Base-by-base conservation (phyloP, 1,284 basidiomycete genomes). In the Ceratobasidium sp. region DNA sequence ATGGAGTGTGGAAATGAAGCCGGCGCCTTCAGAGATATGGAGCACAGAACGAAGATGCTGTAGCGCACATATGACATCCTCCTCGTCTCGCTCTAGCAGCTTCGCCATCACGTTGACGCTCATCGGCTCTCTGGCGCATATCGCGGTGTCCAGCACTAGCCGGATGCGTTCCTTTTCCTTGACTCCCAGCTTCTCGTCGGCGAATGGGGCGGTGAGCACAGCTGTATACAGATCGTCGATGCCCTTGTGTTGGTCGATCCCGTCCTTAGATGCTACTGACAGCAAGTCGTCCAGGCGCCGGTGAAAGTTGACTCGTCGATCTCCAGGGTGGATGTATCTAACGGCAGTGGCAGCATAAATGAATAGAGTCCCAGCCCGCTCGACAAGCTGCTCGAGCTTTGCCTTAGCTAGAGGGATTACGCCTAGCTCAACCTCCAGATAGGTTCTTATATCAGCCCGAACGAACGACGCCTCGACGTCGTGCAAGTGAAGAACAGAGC, bases 311-410 rank as follows among this genome's bases (percentile, higher is more conserved):
- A 54, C 11, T 28, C 13, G 16, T 28, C 30, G 14, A 8, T 8
- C 18, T 18, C n/a, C n/a, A n/a, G n/a, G n/a, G n/a, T n/a, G n/a
- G 46, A 64, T 44, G 38, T 64, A 64, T 21, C 46, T 46, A 7
- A 50, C 62, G 4, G 28, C 47, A 30, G 62, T 64, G 13, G 49
- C 62, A 7, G 47, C 62, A 30, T 23, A 64, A 4, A 64, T 64
- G 47, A 52, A 64, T 30, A 35, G 49, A 21, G 9, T 32, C 14
- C 62, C 62, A 1, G 62, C 50, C 4, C 13, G 62, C 16, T 38
- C 32, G 0, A 26, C 26, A 1, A 64, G 62, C 18, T 21, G 6
- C 8, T 18, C 28, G 6, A 64, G 9, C 13, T 64, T 30, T 8
- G 13, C 2, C 1, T 50, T 30, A 18, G 62, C 32, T 14, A 38